Base-by-base conservation (phyloP, 1,284 basidiomycete genomes). In the Takashimella tepidaria region DNA sequence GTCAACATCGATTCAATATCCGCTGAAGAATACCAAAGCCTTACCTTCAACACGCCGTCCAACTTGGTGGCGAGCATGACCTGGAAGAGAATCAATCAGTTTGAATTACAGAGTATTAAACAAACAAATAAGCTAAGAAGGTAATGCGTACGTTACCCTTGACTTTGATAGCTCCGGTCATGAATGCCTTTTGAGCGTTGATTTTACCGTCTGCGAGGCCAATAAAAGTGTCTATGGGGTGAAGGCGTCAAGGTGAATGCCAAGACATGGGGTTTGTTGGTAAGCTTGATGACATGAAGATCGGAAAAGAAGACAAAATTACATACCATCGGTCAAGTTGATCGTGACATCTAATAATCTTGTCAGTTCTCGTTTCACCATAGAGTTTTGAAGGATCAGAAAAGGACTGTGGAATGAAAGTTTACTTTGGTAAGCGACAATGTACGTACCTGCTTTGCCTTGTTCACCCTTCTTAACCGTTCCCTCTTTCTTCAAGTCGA, bases 401-500 rank as follows among this genome's bases (percentile, higher is more conserved):
- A 37, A 16, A 37, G 16, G 31, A 16, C 31, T 8, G 16, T 8
- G 31, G 31, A 37, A 8, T 76, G 70, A 85, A 86, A 57, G 81
- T 78, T 58, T 44, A 24, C 41, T 16, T n/a, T 51, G 2, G 24
- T 2, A 3, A 44, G 5, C 23, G 12, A 37, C 6, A 27, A 27
- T 37, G 31, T 21, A 46, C 45, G 5, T 24, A 46, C 45, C 45
- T 5, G 45, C 55, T 74, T 74, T 62, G 86, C 84, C 3, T 87
- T 86, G 20, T 79, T 76, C 45, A 41, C 91, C 92, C 76, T 88
- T 86, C 77, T 85, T 85, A 24, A 95, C 83, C 37, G 81, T 80
- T 24, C 88, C 89, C 31, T 83, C 82, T 78, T 92, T 88, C 83
- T 98, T 98, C 70, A 97, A 74, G 80, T 98, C 95, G 64, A 98